These are phyloP conservation scores for Psilocybe tampanensis DNA, from an alignment of 768 basidiomycete species.

Conservation along the genomic window DNA sequence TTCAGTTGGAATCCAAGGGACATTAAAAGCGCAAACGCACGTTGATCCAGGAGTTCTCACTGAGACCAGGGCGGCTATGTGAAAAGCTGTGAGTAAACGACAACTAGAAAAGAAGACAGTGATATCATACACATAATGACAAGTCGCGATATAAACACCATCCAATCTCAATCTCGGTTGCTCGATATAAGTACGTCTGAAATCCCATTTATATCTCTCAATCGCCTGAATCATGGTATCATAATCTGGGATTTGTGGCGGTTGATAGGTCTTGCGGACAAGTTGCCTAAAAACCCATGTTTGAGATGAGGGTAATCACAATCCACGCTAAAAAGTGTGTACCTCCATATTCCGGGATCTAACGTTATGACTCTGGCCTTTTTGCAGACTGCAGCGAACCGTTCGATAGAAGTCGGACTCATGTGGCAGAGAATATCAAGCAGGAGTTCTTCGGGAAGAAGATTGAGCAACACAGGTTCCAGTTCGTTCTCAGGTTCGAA, in stretches of 20 bases:
- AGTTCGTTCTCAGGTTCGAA: constrained; percentile 77
- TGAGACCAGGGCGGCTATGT: constrained; percentile 67
- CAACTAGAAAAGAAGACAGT: not conserved
- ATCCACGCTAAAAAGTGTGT: constrained; percentile 15
- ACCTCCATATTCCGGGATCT: constrained; percentile 80
- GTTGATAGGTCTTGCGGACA: constrained; percentile 66
- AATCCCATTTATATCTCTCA: constrained; percentile 59
- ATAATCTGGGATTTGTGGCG: constrained; percentile 70
- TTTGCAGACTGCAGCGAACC: constrained; percentile 73
- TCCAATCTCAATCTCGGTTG: constrained; percentile 85
- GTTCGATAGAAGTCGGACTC: constrained; percentile 69
- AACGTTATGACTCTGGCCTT: constrained; percentile 75
- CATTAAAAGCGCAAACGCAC: constrained; percentile 36
- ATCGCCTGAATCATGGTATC: constrained; percentile 52
- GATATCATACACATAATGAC: constrained; percentile 75
- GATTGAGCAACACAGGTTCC: constrained; percentile 52
- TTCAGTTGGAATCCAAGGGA: not conserved
- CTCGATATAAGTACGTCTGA: constrained; percentile 78
- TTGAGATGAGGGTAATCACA: constrained; percentile 2
- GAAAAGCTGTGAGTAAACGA: constrained; percentile 2
- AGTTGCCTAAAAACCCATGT: constrained; percentile 49
- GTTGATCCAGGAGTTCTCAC: constrained; percentile 88
- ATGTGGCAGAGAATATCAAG: constrained; percentile 66
- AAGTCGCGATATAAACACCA: constrained; percentile 90
- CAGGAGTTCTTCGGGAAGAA: constrained; percentile 78